Percentiles rank a stretch among this genome's conserved stretches.
Conservation (phyloP, 2,329 filamentous ascomycete genomes). For the Microdochium bolleyi region DNA sequence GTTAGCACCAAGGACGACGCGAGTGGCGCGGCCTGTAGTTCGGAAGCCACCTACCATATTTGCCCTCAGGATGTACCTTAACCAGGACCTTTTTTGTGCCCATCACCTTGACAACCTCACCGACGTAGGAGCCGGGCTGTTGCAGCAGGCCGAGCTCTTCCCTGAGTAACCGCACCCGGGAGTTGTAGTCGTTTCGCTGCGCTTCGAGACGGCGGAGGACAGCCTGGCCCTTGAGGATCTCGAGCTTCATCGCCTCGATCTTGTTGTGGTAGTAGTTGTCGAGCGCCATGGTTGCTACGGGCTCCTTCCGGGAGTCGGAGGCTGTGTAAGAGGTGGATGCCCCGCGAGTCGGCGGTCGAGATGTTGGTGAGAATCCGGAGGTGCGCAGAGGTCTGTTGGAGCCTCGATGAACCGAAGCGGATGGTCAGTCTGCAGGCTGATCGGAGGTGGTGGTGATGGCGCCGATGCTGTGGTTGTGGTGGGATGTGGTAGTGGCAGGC, state of each 20-base stretch:
- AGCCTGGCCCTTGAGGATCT: slow-evolving; percentile 98
- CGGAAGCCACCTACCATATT: slow-evolving; percentile 70
- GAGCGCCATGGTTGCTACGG: slow-evolving; percentile 74
- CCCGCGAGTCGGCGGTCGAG: neutral
- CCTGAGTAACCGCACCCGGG: slow-evolving; percentile 83
- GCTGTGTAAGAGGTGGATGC: slow-evolving; percentile 4
- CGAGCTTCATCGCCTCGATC: slow-evolving; percentile 99
- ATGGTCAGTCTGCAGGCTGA: neutral
- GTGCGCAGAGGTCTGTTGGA: neutral
- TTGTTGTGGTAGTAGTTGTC: slow-evolving; percentile 99
- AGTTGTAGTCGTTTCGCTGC: slow-evolving; percentile 99
- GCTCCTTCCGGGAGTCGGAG: slow-evolving; percentile 9
- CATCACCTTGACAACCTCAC: slow-evolving; percentile 99
- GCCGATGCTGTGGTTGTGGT: neutral
- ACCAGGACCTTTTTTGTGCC: slow-evolving; percentile 98
- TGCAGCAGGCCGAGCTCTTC: slow-evolving; percentile 95
- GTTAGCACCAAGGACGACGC: slow-evolving; percentile 11
- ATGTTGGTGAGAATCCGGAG: neutral
- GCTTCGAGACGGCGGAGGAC: slow-evolving; percentile 91
- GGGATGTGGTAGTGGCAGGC: slow-evolving; percentile 1
- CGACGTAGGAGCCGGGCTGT: slow-evolving; percentile 95
- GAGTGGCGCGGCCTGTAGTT: neutral
- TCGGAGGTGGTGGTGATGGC: slow-evolving; percentile 1
- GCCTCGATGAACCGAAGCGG: neutral
- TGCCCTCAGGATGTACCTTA: slow-evolving; percentile 97